A percentile compares a stretch with the other conserved stretches of the same genome.
Evolutionary conservation across 2,329 filamentous ascomycete species (phyloP).

Genomic region (Didymella pinodella): DNA sequence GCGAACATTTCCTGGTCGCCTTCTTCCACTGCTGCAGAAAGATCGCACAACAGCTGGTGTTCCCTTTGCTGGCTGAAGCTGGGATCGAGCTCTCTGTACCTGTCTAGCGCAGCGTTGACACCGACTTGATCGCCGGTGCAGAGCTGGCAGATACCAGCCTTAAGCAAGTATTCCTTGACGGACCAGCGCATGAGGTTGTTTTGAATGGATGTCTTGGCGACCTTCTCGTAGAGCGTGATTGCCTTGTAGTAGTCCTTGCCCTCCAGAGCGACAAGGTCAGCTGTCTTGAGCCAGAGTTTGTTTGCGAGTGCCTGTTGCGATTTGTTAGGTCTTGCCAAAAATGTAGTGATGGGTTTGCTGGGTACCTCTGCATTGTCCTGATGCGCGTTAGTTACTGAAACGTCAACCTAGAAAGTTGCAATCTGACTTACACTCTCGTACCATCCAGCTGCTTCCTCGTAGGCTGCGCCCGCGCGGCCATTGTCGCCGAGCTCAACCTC

Average conservation of each 20-base stretch:
- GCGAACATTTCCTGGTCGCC: slow-evolving; percentile 84
- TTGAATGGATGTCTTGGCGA: slow-evolving; percentile 77
- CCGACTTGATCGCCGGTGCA: slow-evolving; percentile 79
- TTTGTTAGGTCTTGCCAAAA: slow-evolving; percentile 37
- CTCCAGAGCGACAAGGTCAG: slow-evolving; percentile 83
- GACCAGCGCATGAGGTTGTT: slow-evolving; percentile 73
- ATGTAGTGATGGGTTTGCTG: not conserved
- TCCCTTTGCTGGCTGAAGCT: slow-evolving; percentile 80
- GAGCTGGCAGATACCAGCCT: slow-evolving; percentile 90
- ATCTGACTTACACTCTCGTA: slow-evolving; percentile 66
- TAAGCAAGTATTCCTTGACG: slow-evolving; percentile 95
- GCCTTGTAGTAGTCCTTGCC: slow-evolving; percentile 72
- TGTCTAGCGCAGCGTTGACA: slow-evolving; percentile 78
- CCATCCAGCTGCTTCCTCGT: slow-evolving; percentile 86
- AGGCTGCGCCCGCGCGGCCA: slow-evolving; percentile 80
- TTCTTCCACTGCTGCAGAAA: slow-evolving; percentile 76
- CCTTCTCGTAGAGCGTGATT: slow-evolving; percentile 73
- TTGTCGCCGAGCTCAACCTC: slow-evolving; percentile 82
- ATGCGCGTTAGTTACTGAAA: slow-evolving; percentile 27
- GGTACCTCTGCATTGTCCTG: slow-evolving; percentile 51
- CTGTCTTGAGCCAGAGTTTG: slow-evolving; percentile 92
- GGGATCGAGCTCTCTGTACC: slow-evolving; percentile 73
- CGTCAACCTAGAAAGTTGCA: not conserved
- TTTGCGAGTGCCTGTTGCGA: slow-evolving; percentile 73
- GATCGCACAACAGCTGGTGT: slow-evolving; percentile 78